These are phyloP conservation scores for Diospyros lotus DNA, from an alignment of 148 eudicot genomes.

Conservation along the genomic window DNA sequence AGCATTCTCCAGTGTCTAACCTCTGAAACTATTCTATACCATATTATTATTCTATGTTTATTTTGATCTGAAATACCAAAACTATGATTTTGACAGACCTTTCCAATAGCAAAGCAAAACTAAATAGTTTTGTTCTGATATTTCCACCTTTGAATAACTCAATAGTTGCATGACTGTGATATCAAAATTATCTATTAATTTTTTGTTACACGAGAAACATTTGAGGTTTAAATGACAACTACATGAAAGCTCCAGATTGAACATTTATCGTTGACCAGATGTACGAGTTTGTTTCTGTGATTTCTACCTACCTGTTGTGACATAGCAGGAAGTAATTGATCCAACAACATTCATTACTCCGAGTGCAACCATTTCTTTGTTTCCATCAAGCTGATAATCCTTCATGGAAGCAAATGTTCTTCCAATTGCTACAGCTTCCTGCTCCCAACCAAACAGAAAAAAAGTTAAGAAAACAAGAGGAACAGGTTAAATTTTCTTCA, in stretches of 20 bases:
- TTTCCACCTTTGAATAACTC: not conserved
- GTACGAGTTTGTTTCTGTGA: not conserved
- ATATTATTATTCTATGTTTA: too few relatives aligned
- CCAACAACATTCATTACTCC: slow-evolving; percentile 68
- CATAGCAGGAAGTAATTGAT: slow-evolving; percentile 79
- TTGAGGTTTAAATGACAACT: too few relatives aligned
- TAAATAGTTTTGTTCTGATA: not conserved
- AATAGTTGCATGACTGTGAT: too few relatives aligned
- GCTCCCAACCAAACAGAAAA: not conserved
- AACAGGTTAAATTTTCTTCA: not conserved
- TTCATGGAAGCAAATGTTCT: slow-evolving; percentile 73
- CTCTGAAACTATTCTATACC: too few relatives aligned
- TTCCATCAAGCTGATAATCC: slow-evolving; percentile 68
- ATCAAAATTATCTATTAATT: too few relatives aligned
- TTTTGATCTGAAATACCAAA: not conserved
- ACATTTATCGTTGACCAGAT: not conserved
- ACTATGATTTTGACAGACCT: not conserved
- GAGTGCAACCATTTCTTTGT: slow-evolving; percentile 73
- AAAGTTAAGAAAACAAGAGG: not conserved
- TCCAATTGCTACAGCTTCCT: slow-evolving; percentile 80
- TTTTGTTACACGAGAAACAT: too few relatives aligned
- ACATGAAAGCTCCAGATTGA: not conserved
- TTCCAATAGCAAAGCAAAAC: too few relatives aligned
- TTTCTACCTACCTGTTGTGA: slow-evolving; percentile 49
- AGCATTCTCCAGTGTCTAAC: not conserved